Percentiles rank a stretch among this genome's conserved stretches.
Conservation (phyloP, 2,329 filamentous ascomycete species). For the Fusarium sp. region DNA sequence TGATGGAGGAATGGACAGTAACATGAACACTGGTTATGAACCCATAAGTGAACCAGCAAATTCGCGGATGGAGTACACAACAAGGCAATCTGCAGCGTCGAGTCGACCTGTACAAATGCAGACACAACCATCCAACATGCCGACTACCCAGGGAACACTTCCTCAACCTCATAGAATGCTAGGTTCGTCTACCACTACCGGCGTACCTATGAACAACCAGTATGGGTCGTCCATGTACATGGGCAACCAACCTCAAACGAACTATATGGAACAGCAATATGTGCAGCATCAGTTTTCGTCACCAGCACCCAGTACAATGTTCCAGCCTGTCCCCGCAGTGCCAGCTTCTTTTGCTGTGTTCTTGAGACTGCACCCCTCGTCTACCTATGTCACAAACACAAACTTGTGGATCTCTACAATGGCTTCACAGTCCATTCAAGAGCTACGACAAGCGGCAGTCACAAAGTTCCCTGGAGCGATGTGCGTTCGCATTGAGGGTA, state of each 20-base stretch:
- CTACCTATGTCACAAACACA: constrained; percentile 61
- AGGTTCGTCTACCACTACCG: constrained; percentile 38
- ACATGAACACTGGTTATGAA: constrained; percentile 41
- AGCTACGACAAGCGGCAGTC: constrained; percentile 71
- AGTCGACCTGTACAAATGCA: constrained; percentile 42
- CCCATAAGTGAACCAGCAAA: constrained; percentile 41
- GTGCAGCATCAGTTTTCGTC: constrained; percentile 48
- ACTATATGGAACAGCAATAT: constrained; percentile 52
- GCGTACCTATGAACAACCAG: constrained; percentile 50
- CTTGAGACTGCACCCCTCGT: constrained; percentile 76
- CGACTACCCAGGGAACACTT: constrained; percentile 31
- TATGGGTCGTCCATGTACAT: constrained; percentile 56
- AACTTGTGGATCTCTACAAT: constrained; percentile 76
- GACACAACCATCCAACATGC: constrained; percentile 34
- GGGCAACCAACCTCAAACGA: constrained; percentile 52
- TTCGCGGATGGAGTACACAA: constrained; percentile 43
- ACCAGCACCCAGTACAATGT: constrained; percentile 40
- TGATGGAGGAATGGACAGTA: constrained; percentile 35
- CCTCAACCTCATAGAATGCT: constrained; percentile 44
- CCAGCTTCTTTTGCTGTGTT: constrained; percentile 66
- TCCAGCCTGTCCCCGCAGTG: constrained; percentile 39
- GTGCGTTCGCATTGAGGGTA: constrained; percentile 72
- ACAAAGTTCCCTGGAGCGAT: constrained; percentile 70
- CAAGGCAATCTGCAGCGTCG: constrained; percentile 32
- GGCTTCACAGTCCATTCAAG: constrained; percentile 66